These are phyloP conservation scores for Yarrowia keelungensis DNA, from an alignment of 805 yeast genomes.

Conservation along the genomic window DNA sequence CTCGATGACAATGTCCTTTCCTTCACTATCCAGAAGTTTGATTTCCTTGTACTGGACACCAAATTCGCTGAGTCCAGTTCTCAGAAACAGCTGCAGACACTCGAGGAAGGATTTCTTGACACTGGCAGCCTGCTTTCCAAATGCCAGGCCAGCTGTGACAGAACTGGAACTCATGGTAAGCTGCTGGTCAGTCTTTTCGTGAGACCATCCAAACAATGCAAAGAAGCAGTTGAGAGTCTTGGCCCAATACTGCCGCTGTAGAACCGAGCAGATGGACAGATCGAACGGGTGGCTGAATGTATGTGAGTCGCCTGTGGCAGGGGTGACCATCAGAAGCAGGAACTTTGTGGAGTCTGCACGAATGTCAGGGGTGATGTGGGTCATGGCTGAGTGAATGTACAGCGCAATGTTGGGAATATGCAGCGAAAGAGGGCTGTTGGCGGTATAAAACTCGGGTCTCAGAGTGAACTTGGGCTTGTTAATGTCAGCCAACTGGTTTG, in stretches of 20 bases:
- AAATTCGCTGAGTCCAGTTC: constrained; percentile 41
- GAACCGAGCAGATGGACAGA: constrained; percentile 60
- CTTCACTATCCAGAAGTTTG: background rate
- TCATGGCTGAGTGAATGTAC: constrained; percentile 89
- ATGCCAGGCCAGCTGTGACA: constrained; percentile 48
- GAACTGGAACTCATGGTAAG: constrained; percentile 48
- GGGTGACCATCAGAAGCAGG: constrained; percentile 41
- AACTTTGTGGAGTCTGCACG: constrained; percentile 77
- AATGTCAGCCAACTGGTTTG: constrained; percentile 19
- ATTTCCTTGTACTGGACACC: constrained; percentile 20
- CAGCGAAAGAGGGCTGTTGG: constrained; percentile 48
- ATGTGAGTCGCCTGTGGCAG: constrained; percentile 18
- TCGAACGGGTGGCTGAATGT: constrained; percentile 60
- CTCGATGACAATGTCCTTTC: constrained; percentile 5
- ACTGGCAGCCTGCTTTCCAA: constrained; percentile 44
- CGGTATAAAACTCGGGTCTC: constrained; percentile 22
- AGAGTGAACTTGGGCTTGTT: constrained; percentile 26
- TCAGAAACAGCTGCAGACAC: constrained; percentile 57
- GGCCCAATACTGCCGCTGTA: constrained; percentile 66
- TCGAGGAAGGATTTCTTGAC: constrained; percentile 50
- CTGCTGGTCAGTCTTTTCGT: constrained; percentile 46
- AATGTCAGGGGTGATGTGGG: constrained; percentile 81
- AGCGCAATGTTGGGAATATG: constrained; percentile 56
- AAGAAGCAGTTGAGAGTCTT: constrained; percentile 72
- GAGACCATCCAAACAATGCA: constrained; percentile 77